Evolutionary conservation across 306 rosid genomes (phyloP), one percentile per base, ranked within the genome.

Genomic region (Vicia villosa): DNA sequence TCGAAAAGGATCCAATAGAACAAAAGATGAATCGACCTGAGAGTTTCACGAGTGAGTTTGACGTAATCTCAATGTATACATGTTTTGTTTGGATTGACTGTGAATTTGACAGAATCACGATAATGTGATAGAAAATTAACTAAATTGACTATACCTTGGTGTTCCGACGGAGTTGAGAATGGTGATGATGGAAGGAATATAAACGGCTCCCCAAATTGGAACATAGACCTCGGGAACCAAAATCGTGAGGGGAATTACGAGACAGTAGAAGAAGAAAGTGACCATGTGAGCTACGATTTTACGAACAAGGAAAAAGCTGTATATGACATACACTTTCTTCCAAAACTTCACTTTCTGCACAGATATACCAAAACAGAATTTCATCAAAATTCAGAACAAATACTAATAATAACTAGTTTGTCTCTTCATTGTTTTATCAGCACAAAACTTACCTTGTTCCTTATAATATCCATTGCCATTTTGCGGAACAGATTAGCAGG

Each of bases 161-260:
- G 99, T 95, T 85, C 99, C 99, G 0, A 95, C 99, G 16, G 99
- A 88, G 34, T 95, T 95, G 80, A 95, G 92, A 74, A 91, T 95
- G 80, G 99, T 95, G 80, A 95, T 87, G 79, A 95, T 74, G 21
- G 96, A 95, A 70, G 99, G 99, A 68, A 95, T 95, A 69, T 95
- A 95, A 71, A 95, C 99, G 12, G 99, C 99, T 45, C 99, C 99
- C 99, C 99, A 95, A 12, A 95, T 91, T 37, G 99, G 99, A 77
- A 91, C 99, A 64, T 84, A 72, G 58, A 95, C 99, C 85, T 95
- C 99, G 49, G 99, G 99, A 14, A 95, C 87, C 89, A 95, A 78
- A 64, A 95, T 91, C 70, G 99, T 95, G 2, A 95, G 82, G 42
- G 99, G 99, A 79, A 95, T 93, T 10, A 91, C 97, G 16, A 95